phyloP scores from a whole-genome alignment of 805 yeast species.

The Candida berthetii region DNA sequence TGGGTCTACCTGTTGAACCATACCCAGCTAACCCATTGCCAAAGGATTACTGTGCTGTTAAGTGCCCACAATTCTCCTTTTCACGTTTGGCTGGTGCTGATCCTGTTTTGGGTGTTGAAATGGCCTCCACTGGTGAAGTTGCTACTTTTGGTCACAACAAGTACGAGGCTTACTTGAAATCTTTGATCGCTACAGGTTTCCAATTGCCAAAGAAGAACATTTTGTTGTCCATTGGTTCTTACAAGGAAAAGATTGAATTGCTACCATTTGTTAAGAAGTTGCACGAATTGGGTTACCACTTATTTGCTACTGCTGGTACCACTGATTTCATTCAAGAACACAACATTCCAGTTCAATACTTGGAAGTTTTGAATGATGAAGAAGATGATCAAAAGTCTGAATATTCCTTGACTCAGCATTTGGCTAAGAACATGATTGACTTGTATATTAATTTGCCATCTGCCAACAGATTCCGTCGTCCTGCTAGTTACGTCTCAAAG shows the following conservation, averaged over 20 bases:
- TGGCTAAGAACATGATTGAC: constrained; percentile 95
- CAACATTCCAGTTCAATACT: constrained; percentile 87
- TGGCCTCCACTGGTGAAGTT: constrained; percentile 99
- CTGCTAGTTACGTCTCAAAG: constrained; percentile 95
- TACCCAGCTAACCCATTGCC: constrained; percentile 89
- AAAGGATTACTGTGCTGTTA: constrained; percentile 89
- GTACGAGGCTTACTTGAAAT: constrained; percentile 95
- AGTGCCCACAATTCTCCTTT: constrained; percentile 97
- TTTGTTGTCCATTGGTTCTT: constrained; percentile 91
- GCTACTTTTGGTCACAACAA: constrained; percentile 95
- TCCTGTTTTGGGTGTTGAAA: constrained; percentile 96
- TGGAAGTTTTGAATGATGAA: constrained; percentile 75
- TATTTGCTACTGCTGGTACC: constrained; percentile 98
- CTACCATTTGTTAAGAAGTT: constrained; percentile 81
- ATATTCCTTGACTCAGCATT: constrained; percentile 91
- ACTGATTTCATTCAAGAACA: constrained; percentile 97
- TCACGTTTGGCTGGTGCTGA: constrained; percentile 97
- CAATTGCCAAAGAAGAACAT: constrained; percentile 92
- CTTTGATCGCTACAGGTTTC: constrained; percentile 93
- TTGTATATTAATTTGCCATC: constrained; percentile 96
- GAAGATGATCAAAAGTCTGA: constrained; percentile 80
- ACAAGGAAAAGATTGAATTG: constrained; percentile 90
- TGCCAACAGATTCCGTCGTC: constrained; percentile 95
- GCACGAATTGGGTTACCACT: constrained; percentile 76
- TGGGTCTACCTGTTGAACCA: constrained; percentile 81